A percentile compares a stretch with the other conserved stretches of the same genome.
Conservation (phyloP, 768 basidiomycete genomes). For the Amanita polypyramis region DNA sequence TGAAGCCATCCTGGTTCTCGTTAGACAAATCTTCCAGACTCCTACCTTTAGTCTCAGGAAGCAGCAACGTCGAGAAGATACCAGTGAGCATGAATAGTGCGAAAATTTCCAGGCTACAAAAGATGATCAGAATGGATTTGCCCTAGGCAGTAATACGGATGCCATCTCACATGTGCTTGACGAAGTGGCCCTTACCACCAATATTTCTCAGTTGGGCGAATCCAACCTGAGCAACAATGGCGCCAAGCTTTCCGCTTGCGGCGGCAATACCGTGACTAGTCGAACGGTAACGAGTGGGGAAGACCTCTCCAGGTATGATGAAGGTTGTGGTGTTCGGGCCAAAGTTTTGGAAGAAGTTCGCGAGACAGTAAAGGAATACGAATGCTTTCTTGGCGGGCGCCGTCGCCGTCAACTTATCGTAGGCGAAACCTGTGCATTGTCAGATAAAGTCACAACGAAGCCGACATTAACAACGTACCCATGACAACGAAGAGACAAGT, state of each 20-base stretch:
- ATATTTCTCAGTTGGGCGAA: constrained; percentile 63
- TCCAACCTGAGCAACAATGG: constrained; percentile 71
- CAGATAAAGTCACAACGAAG: background rate
- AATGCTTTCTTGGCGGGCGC: constrained; percentile 41
- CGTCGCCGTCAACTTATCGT: constrained; percentile 42
- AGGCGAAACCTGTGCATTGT: constrained; percentile 48
- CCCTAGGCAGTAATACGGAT: background rate
- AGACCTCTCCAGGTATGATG: constrained; percentile 70
- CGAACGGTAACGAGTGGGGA: constrained; percentile 84
- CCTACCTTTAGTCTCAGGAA: constrained; percentile 68
- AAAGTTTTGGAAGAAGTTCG: constrained; percentile 88
- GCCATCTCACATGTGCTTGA: constrained; percentile 55
- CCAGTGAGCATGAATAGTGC: constrained; percentile 85
- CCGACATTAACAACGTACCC: constrained; percentile 32
- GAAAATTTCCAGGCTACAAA: constrained; percentile 59
- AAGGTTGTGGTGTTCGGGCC: constrained; percentile 79
- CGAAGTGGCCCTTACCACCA: constrained; percentile 48
- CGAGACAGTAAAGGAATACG: constrained; percentile 77
- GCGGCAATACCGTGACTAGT: constrained; percentile 81
- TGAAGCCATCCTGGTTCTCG: constrained; percentile 56
- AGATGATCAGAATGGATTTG: background rate
- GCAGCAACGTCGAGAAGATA: constrained; percentile 66
- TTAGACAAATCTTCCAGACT: constrained; percentile 66
- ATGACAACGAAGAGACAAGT: constrained; percentile 58
- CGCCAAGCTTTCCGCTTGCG: constrained; percentile 75